These are phyloP conservation scores for Shiraia sp. DNA, from an alignment of 2,329 filamentous ascomycete species.

Conservation along the genomic window DNA sequence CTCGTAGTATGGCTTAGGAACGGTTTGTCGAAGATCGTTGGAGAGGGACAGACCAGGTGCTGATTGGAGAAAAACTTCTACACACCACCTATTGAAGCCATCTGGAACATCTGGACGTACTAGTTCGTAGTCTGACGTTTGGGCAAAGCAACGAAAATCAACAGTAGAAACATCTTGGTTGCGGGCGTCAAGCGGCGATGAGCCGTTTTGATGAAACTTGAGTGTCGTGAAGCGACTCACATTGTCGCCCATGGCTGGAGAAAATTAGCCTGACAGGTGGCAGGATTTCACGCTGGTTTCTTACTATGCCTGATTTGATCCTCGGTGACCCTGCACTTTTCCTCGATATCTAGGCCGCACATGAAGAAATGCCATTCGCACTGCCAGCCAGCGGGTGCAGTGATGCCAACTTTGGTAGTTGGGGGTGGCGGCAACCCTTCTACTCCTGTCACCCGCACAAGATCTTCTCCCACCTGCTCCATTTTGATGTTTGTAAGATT, in stretches of 20 bases:
- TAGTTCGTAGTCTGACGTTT: constrained; percentile 23
- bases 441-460: constrained; percentile 43
- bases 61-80: constrained; percentile 42
- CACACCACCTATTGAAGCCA: constrained; percentile 31
- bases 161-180: constrained; percentile 44
- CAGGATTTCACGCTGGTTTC: background rate
- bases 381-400: constrained; percentile 33
- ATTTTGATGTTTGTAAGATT: constrained; percentile 28
- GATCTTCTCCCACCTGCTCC: constrained; percentile 51
- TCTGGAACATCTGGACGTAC: constrained; percentile 27
- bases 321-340: constrained; percentile 29
- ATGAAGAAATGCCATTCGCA: constrained; percentile 30
- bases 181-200: constrained; percentile 26
- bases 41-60: constrained; percentile 47
- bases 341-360: constrained; percentile 33
- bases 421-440: constrained; percentile 51
- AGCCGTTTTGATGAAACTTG: constrained; percentile 38
- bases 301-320: constrained; percentile 23
- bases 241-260: constrained; percentile 27
- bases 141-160: constrained; percentile 39
- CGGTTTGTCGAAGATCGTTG: constrained; percentile 26
- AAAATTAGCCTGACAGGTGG: background rate
- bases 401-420: constrained; percentile 51
- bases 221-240: constrained; percentile 20
- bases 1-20: constrained; percentile 31